Evolutionary conservation across 108 stramenopile genomes (phyloP).

Genomic region (Cylindrotheca fusiformis): DNA sequence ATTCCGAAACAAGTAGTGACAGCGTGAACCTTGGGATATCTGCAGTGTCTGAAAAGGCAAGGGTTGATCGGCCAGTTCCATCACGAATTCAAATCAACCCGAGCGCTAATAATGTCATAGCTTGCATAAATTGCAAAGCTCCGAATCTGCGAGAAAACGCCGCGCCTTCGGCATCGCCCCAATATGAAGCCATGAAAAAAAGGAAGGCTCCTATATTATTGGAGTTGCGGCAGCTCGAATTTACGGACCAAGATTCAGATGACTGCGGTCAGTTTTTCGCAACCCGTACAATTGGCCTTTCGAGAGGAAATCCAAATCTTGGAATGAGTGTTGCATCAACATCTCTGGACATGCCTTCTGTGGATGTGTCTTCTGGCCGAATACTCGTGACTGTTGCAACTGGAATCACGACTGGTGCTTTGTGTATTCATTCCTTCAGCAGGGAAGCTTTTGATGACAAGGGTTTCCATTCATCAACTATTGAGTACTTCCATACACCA

Average conservation of each 20-base stretch:
- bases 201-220: slow-evolving; percentile 32
- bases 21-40: neutral
- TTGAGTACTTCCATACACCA: slow-evolving; percentile 62
- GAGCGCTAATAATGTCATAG: slow-evolving; percentile 9
- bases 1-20: neutral
- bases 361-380: slow-evolving; percentile 5
- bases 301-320: slow-evolving; percentile 52
- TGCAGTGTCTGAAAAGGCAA: neutral
- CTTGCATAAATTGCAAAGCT: slow-evolving; percentile 31
- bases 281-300: slow-evolving; percentile 40
- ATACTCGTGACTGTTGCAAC: slow-evolving; percentile 52
- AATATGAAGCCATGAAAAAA: neutral
- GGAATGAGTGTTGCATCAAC: slow-evolving; percentile 61
- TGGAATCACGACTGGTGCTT: slow-evolving; percentile 67
- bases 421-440: slow-evolving; percentile 62
- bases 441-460: slow-evolving; percentile 15
- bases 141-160: neutral
- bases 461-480: slow-evolving; percentile 30
- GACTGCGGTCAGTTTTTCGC: slow-evolving; percentile 16
- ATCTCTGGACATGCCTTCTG: slow-evolving; percentile 47
- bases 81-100: slow-evolving; percentile 30
- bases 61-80: slow-evolving; percentile 2
- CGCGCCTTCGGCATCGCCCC: slow-evolving; percentile 1
- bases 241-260: slow-evolving; percentile 9
- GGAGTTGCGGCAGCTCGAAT: slow-evolving; percentile 34